Percentiles rank a stretch among this genome's conserved stretches.
Evolutionary conservation across 1,139 yeast species (phyloP).

Genomic region (Saccharomyces hybrid): DNA sequence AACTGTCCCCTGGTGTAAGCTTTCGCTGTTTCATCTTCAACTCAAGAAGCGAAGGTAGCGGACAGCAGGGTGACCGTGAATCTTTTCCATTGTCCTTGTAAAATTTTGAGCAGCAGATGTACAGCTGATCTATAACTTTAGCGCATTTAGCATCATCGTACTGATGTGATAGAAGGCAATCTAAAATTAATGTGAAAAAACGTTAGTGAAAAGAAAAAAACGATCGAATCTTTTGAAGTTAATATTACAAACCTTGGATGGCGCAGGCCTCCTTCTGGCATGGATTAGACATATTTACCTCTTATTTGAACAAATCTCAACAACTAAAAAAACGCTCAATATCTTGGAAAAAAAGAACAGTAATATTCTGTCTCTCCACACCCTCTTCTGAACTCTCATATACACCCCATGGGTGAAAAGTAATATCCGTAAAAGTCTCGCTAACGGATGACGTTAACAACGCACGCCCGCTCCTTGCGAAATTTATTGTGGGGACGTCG

Average conservation of each 20-base stretch:
- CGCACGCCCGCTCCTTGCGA: not conserved
- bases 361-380: not conserved
- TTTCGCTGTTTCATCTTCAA: conserved; percentile 51
- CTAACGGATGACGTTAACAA: not conserved
- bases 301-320: not conserved
- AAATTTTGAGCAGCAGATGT: conserved; percentile 52
- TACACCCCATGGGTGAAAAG: not conserved
- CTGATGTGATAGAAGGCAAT: conserved; percentile 45
- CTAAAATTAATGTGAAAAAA: conserved; percentile 16
- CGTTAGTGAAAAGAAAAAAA: not conserved
- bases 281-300: conserved; percentile 25
- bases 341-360: not conserved
- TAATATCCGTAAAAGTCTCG: not conserved
- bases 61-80: conserved; percentile 60
- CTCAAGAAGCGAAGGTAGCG: conserved; percentile 47
- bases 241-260: conserved; percentile 44
- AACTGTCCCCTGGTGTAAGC: not conserved
- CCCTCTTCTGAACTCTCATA: not conserved
- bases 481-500: not conserved
- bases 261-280: conserved; percentile 66
- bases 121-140: conserved; percentile 48
- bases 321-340: not conserved
- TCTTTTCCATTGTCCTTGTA: conserved; percentile 47
- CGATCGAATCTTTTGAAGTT: not conserved
- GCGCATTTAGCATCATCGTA: conserved; percentile 61